Evolutionary conservation across 169 alveolate genomes (phyloP), one percentile per base, ranked within the genome.

Genomic region (Amoebophrya sp.): DNA sequence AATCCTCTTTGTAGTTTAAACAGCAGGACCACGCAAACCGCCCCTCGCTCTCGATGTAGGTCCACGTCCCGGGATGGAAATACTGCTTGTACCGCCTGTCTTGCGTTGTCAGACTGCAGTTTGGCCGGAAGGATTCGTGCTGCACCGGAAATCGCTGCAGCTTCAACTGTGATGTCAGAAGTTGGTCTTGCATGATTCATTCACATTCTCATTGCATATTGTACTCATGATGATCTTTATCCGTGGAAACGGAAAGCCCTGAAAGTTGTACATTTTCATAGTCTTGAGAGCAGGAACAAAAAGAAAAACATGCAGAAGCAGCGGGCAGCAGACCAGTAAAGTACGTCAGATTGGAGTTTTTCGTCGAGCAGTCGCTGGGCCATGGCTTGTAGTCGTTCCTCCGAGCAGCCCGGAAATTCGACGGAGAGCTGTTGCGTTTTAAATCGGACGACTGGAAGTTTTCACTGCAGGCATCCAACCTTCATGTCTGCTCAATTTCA

Each of bases 291-390:
- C n/a, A n/a, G n/a, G n/a, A n/a, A n/a, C n/a, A n/a, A n/a, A n/a
- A n/a, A n/a, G n/a, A n/a, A n/a, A n/a, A n/a, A n/a, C n/a, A n/a
- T n/a, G n/a, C n/a, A n/a, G n/a, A n/a, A n/a, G n/a, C n/a, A n/a
- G n/a, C n/a, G n/a, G n/a, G n/a, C n/a, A n/a, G n/a, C n/a, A n/a
- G n/a, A n/a, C n/a, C n/a, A n/a, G n/a, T n/a, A n/a, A n/a, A n/a
- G n/a, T n/a, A n/a, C 77, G 39, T 89, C 91, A 2, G 77, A 40
- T 40, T 39, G 77, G 35, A 89, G 38, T 33, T 89, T 89, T 53
- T 89, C 91, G 41, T 89, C 91, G 55, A 89, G 38, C 39, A 89
- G 77, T 38, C 91, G 54, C 77, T 54, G 55, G 39, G 91, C 91
- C 91, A 89, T 89, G 32, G 91, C 91, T 54, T 89, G 77, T 1